Evolutionary conservation across 345 rosid species (phyloP).

Genomic region (Orychophragmus violaceus): DNA sequence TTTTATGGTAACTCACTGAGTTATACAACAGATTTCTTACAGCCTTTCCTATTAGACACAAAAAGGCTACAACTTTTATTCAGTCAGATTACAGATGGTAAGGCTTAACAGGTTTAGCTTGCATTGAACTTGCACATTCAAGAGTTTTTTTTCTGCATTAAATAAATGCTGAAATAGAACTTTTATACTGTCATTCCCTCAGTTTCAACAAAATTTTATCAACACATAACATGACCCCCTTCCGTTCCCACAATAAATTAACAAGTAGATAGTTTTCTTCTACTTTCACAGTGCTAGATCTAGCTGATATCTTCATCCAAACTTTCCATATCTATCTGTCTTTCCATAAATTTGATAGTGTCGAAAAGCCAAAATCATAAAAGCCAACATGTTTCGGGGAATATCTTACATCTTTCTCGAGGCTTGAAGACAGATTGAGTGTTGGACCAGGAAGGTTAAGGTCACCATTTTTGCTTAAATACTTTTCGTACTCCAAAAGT

Average conservation of each 20-base stretch:
- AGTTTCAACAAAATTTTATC: neutral
- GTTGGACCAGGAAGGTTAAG: constrained; percentile 65
- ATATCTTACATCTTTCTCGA: constrained; percentile 63
- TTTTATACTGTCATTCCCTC: neutral
- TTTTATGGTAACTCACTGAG: neutral
- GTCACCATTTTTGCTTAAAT: constrained; percentile 59
- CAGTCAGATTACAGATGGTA: neutral
- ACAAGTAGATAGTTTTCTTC: neutral
- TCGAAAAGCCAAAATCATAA: constrained; percentile 7
- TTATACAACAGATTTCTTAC: neutral
- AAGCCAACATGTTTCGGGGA: neutral
- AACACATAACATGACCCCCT: neutral
- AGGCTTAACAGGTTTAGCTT: neutral
- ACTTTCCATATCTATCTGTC: neutral
- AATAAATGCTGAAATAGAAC: neutral
- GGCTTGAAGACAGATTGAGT: constrained; percentile 38
- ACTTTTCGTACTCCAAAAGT: constrained; percentile 78
- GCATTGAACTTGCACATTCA: neutral
- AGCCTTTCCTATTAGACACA: neutral
- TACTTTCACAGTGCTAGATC: neutral
- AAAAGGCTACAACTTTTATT: neutral
- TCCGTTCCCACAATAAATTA: neutral
- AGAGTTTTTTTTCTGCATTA: neutral
- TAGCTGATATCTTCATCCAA: neutral
- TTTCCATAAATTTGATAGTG: neutral